Percentiles rank a stretch among this genome's conserved stretches.
These are phyloP conservation scores for Pleurostoma richardsiae DNA, from an alignment of 2,329 filamentous ascomycete species.

Conservation along the genomic window DNA sequence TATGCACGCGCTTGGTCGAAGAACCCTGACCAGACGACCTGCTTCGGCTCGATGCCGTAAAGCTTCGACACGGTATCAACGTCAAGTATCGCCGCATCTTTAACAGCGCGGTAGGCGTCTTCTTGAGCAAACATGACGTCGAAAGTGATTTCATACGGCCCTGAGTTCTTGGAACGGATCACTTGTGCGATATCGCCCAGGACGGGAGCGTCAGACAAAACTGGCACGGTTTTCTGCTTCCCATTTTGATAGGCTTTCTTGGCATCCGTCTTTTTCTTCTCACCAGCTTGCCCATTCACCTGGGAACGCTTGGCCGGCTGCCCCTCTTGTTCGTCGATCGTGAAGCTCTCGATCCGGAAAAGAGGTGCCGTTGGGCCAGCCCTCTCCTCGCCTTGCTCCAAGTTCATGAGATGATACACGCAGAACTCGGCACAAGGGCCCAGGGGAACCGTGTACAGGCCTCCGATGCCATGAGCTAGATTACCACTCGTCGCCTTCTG, in stretches of 20 bases:
- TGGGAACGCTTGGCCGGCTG: background rate
- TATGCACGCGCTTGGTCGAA: background rate
- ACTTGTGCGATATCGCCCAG: constrained; percentile 30
- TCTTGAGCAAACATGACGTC: constrained; percentile 41
- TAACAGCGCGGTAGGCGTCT: constrained; percentile 26
- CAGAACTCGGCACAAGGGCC: constrained; percentile 36
- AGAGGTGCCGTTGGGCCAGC: background rate
- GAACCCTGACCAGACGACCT: background rate
- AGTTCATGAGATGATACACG: constrained; percentile 45
- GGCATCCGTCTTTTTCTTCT: background rate
- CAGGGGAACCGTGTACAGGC: constrained; percentile 7
- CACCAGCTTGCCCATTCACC: too few species aligned
- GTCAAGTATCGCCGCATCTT: constrained; percentile 7
- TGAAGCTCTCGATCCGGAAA: background rate
- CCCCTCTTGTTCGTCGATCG: background rate
- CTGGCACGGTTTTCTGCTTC: constrained; percentile 2
- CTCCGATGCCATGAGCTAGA: constrained; percentile 25
- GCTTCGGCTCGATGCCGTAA: background rate
- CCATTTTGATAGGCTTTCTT: background rate
- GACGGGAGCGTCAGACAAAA: background rate
- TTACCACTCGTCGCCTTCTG: constrained; percentile 50
- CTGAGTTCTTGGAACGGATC: constrained; percentile 44
- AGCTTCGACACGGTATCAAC: background rate
- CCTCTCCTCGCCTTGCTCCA: constrained; percentile 4
- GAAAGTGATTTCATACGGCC: constrained; percentile 46